Evolutionary conservation across 805 yeast genomes (phyloP).

Genomic region (Blastobotrys mokoenaii): DNA sequence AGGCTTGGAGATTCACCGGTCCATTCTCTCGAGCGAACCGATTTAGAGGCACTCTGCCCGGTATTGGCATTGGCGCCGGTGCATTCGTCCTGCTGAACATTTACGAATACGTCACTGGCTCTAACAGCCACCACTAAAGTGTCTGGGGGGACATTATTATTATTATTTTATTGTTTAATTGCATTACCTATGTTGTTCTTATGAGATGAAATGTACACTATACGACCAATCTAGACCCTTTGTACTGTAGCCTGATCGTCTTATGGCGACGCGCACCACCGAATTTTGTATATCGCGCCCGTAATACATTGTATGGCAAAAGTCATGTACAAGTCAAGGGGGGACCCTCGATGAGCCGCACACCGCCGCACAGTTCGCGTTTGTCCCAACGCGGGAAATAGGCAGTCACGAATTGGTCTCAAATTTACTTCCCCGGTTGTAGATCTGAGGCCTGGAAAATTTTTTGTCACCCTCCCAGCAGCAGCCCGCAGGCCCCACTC

Average conservation of each 20-base stretch:
- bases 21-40: constrained; percentile 65
- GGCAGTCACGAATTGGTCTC: not conserved
- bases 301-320: too few species aligned
- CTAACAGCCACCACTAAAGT: constrained; percentile 4
- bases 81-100: constrained; percentile 61
- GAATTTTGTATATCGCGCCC: too few species aligned
- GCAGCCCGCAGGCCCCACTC: too few species aligned
- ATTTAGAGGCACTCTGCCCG: constrained; percentile 68
- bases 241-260: too few species aligned
- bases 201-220: too few species aligned
- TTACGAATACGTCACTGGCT: constrained; percentile 38
- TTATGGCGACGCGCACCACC: too few species aligned
- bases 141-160: not conserved
- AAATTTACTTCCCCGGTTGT: not conserved
- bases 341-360: too few species aligned
- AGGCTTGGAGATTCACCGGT: constrained; percentile 87
- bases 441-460: not conserved
- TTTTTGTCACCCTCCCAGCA: not conserved
- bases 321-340: too few species aligned
- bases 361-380: too few species aligned
- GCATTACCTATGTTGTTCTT: too few species aligned
- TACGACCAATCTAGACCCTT: too few species aligned
- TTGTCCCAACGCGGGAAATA: not conserved
- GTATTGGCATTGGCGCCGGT: constrained; percentile 67
- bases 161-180: too few species aligned